Conservation (phyloP, 352 stramenopile species). For the Phytopythium montanum region DNA sequence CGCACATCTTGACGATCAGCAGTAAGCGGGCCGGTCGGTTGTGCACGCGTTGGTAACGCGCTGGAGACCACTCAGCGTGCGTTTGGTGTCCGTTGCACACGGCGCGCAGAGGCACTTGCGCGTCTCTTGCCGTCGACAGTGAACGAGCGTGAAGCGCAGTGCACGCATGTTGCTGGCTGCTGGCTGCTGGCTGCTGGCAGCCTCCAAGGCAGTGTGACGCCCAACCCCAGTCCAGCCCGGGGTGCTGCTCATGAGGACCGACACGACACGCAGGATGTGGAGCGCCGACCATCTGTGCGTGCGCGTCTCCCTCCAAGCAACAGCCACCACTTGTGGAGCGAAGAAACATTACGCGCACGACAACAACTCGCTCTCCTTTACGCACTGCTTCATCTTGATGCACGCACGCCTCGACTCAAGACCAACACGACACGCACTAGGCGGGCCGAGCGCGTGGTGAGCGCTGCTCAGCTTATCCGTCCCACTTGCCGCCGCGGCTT, state of each 20-base stretch:
- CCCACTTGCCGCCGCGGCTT: not conserved
- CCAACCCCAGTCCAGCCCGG: not conserved
- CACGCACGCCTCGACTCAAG: no score
- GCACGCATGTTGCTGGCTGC: no score
- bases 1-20: slow-evolving; percentile 9
- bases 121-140: not conserved
- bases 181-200: no score
- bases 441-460: no score
- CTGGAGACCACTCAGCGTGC: slow-evolving; percentile 2
- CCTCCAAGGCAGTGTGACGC: not conserved
- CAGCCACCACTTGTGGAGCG: not conserved
- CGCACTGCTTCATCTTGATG: no score
- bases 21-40: no score
- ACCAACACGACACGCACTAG: no score
- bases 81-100: slow-evolving; percentile 9
- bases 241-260: not conserved
- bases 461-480: not conserved
- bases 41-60: not conserved
- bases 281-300: not conserved
- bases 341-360: not conserved
- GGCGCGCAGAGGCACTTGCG: not conserved
- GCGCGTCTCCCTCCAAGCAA: not conserved
- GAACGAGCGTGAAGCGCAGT: not conserved
- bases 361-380: not conserved
- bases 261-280: not conserved